Base-by-base conservation (phyloP, 768 basidiomycete genomes). In the Psilocybe tampanensis region DNA sequence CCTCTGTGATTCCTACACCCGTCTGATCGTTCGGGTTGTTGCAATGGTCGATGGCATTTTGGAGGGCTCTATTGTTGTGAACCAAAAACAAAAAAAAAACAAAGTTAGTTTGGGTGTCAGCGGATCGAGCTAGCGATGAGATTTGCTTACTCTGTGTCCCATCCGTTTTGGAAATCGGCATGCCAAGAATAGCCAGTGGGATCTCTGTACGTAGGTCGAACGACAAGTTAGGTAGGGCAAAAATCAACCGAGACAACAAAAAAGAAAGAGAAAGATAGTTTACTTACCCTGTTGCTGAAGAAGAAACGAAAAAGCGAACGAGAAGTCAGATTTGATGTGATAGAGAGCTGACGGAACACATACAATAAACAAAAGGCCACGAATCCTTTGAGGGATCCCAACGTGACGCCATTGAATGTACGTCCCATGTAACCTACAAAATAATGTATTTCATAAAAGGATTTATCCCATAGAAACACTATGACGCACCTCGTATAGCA, bases 121-220 rank as follows among this genome's bases (percentile, higher is more conserved):
- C n/a, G n/a, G n/a, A n/a, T n/a, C n/a, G n/a, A n/a, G n/a, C n/a
- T n/a, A n/a, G n/a, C n/a, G 19, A 5, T 47, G n/a, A n/a, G 5
- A 2, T 63, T 4, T 55, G 68, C n/a, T n/a, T n/a, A n/a, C 69
- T 47, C 51, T 36, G 67, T 68, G 50, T 81, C 77, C 83, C 83
- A 85, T 1, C 83, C 80, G 52, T 79, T 79, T 62, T 74, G 75
- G 67, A 78, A 80, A 64, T 80, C 79, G 0, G 70, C 77, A 59
- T 78, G 77, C 67, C 76, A 74, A 8, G 78, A 80, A 64, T 74
- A 80, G 15, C 81, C 81, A 15, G 81, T 83, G 0, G 81, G 74
- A 58, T 85, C 83, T 8, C 82, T 83, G 56, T n/a, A n/a, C n/a
- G n/a, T n/a, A n/a, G n/a, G n/a, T n/a, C n/a, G n/a, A 60, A 63